Conservation (phyloP, 495 filamentous ascomycete genomes). For the Aspergillus saccharolyticus region DNA sequence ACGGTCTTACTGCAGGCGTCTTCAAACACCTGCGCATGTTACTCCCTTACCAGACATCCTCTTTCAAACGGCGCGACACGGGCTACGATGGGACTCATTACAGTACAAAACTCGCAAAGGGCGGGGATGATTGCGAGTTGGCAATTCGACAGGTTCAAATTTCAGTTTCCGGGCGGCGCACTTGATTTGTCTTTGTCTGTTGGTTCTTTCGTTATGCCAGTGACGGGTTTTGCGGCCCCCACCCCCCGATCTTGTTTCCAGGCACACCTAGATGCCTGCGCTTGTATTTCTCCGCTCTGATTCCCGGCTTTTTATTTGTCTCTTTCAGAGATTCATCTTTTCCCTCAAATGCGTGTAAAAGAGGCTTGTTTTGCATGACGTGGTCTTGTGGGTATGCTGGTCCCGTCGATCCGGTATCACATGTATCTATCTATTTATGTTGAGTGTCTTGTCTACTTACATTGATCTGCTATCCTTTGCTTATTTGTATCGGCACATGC, state of each 20-base stretch:
- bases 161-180: background rate
- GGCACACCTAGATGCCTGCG: background rate
- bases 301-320: background rate
- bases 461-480: background rate
- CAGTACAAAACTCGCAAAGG: constrained; percentile 17
- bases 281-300: background rate
- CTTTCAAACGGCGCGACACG: constrained; percentile 9
- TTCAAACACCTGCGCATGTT: constrained; percentile 5
- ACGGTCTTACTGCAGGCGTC: background rate
- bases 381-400: background rate
- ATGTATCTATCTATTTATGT: constrained; percentile 1
- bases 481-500: background rate
- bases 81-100: constrained; percentile 8
- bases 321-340: background rate
- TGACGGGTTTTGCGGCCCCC: background rate
- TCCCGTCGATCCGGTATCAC: background rate
- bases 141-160: constrained; percentile 6
- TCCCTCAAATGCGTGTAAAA: background rate
- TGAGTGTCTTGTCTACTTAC: background rate
- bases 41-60: constrained; percentile 10
- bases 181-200: background rate
- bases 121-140: constrained; percentile 17
- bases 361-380: background rate
- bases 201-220: constrained; percentile 4
- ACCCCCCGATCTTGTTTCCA: background rate